Evolutionary conservation across 139 green algal species (phyloP).

Genomic region (Trebouxia sp.): DNA sequence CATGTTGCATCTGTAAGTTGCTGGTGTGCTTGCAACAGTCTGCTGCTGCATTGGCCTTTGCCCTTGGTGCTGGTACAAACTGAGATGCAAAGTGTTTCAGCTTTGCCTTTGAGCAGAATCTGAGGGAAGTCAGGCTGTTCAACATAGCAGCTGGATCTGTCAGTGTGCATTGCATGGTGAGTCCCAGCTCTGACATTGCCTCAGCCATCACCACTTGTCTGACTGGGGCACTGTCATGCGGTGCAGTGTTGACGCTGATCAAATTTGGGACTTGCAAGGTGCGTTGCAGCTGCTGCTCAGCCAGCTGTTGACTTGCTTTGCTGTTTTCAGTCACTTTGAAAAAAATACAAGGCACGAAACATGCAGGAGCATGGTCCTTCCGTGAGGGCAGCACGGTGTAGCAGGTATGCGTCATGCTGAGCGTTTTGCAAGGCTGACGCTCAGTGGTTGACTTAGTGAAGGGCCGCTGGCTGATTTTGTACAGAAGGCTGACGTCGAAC

Average conservation of each 20-base stretch:
- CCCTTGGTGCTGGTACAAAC: background rate
- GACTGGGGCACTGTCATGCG: background rate
- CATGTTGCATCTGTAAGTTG: too few relatives aligned
- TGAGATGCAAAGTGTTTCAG: background rate
- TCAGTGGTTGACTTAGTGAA: too few relatives aligned
- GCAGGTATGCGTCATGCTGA: too few relatives aligned
- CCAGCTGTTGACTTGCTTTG: background rate
- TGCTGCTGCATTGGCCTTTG: background rate
- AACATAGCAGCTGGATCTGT: background rate
- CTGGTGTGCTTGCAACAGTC: too few relatives aligned
- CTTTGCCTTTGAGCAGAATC: background rate
- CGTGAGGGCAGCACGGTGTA: background rate
- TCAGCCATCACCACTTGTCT: background rate
- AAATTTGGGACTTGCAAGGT: background rate
- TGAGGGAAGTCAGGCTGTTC: background rate
- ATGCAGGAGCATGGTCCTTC: background rate
- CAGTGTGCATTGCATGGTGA: background rate
- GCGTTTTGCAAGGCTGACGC: too few relatives aligned
- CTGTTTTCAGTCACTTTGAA: background rate
- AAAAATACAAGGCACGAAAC: background rate
- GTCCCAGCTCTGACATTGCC: background rate
- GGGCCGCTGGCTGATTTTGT: too few relatives aligned
- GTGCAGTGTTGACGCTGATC: too few relatives aligned
- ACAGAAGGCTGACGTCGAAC: too few relatives aligned
- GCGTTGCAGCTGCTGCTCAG: background rate